These are phyloP conservation scores for Phytophthora palmivora DNA, from an alignment of 352 stramenopile species.

Conservation along the genomic window DNA sequence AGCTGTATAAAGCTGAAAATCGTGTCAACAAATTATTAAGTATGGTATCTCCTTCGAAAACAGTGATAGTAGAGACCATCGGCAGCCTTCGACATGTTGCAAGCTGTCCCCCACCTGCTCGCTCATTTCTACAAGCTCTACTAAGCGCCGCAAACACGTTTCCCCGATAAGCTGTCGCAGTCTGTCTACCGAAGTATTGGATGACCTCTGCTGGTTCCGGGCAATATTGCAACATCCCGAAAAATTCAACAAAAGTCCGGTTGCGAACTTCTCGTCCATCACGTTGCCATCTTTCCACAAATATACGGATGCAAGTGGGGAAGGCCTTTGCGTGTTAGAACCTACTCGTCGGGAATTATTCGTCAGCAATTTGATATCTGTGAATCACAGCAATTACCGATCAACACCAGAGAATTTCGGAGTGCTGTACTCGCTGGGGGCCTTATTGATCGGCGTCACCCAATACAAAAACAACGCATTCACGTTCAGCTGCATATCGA, in stretches of 20 bases:
- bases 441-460: not conserved
- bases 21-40: not conserved
- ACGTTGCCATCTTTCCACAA: not conserved
- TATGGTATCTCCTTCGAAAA: not conserved
- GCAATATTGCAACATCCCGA: not conserved
- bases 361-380: slow-evolving; percentile 4
- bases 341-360: not conserved
- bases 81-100: slow-evolving; percentile 6
- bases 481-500: slow-evolving; percentile 14
- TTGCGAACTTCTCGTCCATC: not conserved
- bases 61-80: not conserved
- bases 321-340: slow-evolving; percentile 10
- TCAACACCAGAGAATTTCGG: slow-evolving; percentile 7
- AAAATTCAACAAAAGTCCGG: slow-evolving; percentile 11
- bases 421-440: slow-evolving; percentile 13
- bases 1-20: slow-evolving; percentile 1
- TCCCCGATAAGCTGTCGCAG: not conserved
- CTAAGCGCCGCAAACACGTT: not conserved
- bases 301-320: slow-evolving; percentile 16
- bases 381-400: not conserved
- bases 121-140: not conserved
- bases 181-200: not conserved
- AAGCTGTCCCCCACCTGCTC: slow-evolving; percentile 1
- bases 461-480: no score
- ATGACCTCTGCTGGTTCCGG: slow-evolving; percentile 11